phyloP scores from a whole-genome alignment of 2,329 filamentous ascomycete species.

The Fusarium miscanthi region DNA sequence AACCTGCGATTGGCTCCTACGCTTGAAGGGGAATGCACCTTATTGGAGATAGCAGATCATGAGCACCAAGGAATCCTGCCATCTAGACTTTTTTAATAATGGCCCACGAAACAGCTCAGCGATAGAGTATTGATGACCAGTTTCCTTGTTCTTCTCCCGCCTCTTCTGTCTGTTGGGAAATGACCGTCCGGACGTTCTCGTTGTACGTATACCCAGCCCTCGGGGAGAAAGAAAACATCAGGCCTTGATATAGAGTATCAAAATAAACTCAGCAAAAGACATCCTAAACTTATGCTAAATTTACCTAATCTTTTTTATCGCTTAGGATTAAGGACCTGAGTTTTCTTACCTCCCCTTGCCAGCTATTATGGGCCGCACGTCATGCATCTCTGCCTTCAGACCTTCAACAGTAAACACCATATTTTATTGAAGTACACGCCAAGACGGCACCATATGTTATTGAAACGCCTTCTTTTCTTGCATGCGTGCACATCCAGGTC shows the following conservation, averaged over 20 bases:
- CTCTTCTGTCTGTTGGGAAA: not conserved
- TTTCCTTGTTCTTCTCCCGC: not conserved
- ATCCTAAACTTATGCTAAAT: no score
- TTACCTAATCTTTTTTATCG: no score
- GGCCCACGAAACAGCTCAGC: not conserved
- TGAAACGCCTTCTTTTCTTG: constrained; percentile 1
- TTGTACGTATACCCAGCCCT: no score
- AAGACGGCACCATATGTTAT: not conserved
- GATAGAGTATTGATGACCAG: not conserved
- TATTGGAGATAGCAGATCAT: not conserved
- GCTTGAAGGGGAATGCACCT: not conserved
- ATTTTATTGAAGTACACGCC: not conserved
- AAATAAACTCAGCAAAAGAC: no score
- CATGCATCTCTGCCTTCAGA: not conserved
- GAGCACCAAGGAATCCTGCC: not conserved
- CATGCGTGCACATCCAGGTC: constrained; percentile 10
- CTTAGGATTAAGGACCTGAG: no score
- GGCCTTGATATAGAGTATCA: no score
- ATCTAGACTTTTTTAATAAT: not conserved
- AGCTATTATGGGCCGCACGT: not conserved
- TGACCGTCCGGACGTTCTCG: not conserved
- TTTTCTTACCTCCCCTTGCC: not conserved
- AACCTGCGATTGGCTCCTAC: not conserved
- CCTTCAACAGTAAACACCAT: not conserved
- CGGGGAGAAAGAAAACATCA: no score